phyloP scores from a whole-genome alignment of 176 grass and related monocot genomes.

The Zea luxurians region DNA sequence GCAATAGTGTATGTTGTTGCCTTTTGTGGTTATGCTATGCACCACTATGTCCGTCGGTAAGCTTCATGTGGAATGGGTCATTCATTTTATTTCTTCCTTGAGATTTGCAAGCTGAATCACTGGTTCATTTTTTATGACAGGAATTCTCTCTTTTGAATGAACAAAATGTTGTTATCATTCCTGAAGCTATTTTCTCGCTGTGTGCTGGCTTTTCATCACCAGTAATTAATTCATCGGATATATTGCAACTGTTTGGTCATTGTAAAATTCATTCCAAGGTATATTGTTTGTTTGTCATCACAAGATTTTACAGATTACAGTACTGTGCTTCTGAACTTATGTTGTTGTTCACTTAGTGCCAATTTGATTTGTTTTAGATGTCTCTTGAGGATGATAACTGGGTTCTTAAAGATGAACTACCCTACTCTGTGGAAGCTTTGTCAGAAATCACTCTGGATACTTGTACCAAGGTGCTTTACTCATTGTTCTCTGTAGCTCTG shows the following conservation, averaged over 20 bases:
- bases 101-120: slow-evolving; percentile 25
- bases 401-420: slow-evolving; percentile 45
- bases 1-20: slow-evolving; percentile 11
- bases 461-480: slow-evolving; percentile 52
- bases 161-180: slow-evolving; percentile 68
- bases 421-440: slow-evolving; percentile 78
- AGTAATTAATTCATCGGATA: slow-evolving; percentile 53
- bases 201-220: slow-evolving; percentile 68
- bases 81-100: slow-evolving; percentile 23
- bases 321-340: slow-evolving; percentile 17
- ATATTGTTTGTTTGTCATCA: slow-evolving; percentile 10
- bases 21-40: slow-evolving; percentile 23
- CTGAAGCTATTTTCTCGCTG: slow-evolving; percentile 75
- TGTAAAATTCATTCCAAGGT: slow-evolving; percentile 52
- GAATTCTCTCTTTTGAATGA: slow-evolving; percentile 70
- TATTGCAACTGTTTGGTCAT: slow-evolving; percentile 37
- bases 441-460: slow-evolving; percentile 60
- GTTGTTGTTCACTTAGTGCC: neutral
- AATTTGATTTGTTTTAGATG: slow-evolving; percentile 46
- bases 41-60: slow-evolving; percentile 7
- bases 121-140: slow-evolving; percentile 52
- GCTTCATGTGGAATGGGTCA: slow-evolving; percentile 7
- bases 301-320: neutral
- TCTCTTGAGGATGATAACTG: slow-evolving; percentile 46
- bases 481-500: slow-evolving; percentile 17